Percentiles rank a stretch among this genome's conserved stretches.
Evolutionary conservation across 1,284 basidiomycete species (phyloP).

Genomic region (Flammula alnicola): DNA sequence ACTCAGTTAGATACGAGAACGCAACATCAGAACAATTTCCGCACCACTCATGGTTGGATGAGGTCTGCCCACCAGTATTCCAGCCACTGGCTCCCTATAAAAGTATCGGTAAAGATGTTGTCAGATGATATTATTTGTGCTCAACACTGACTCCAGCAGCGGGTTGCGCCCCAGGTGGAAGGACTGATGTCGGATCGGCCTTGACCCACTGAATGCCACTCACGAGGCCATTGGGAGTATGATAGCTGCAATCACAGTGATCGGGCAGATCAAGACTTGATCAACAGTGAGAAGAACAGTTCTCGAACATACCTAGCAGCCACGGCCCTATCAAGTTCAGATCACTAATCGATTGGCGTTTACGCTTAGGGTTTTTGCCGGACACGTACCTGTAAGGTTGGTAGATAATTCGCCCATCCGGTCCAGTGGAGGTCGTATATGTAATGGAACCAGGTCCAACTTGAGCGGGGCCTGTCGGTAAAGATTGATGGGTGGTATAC

Average conservation of each 20-base stretch:
- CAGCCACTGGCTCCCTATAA: constrained; percentile 12
- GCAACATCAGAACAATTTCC: too few relatives aligned
- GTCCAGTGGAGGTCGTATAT: constrained; percentile 63
- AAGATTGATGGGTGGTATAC: constrained; percentile 25
- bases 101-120: not conserved
- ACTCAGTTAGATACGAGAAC: not conserved
- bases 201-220: constrained; percentile 79
- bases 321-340: constrained; percentile 52
- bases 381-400: constrained; percentile 69
- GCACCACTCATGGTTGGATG: constrained; percentile 13
- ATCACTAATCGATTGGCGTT: constrained; percentile 18
- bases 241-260: constrained; percentile 54
- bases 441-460: constrained; percentile 63
- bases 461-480: constrained; percentile 28
- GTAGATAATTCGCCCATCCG: constrained; percentile 65
- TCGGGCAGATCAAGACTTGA: constrained; percentile 28
- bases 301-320: constrained; percentile 63
- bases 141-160: constrained; percentile 6
- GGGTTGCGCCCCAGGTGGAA: constrained; percentile 56
- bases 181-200: constrained; percentile 61
- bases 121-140: not conserved
- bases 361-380: not conserved
- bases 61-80: constrained; percentile 1
- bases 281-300: not conserved
- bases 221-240: constrained; percentile 67